A percentile compares a stretch with the other conserved stretches of the same genome.
phyloP scores from a whole-genome alignment of 2,329 filamentous ascomycete species.

The Cladorrhinum sp. region DNA sequence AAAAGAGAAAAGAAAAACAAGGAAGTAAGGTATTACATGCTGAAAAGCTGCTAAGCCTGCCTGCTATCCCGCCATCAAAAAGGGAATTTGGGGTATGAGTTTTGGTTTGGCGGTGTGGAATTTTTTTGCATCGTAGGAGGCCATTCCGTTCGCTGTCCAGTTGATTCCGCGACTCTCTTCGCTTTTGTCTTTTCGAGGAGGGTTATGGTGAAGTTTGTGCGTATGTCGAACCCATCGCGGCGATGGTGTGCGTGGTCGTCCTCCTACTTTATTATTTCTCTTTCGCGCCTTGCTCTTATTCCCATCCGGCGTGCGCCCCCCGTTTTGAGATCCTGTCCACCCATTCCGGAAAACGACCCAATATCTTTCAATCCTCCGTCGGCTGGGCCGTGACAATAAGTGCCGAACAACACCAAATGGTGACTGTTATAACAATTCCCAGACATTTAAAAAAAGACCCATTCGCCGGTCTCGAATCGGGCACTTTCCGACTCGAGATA shows the following conservation, averaged over 20 bases:
- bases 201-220: background rate
- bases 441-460: background rate
- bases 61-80: constrained; percentile 23
- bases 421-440: background rate
- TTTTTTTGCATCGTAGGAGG: constrained; percentile 24
- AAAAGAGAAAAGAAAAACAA: constrained; percentile 24
- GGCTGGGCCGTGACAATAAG: background rate
- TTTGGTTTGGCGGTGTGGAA: constrained; percentile 18
- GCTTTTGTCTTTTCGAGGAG: background rate
- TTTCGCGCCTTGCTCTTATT: background rate
- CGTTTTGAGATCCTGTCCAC: background rate
- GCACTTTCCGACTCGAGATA: constrained; percentile 13
- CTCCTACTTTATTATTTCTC: background rate
- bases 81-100: constrained; percentile 24
- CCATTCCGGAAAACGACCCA: background rate
- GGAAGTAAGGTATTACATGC: constrained; percentile 33
- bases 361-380: background rate
- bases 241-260: background rate
- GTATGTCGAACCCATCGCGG: background rate
- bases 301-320: background rate
- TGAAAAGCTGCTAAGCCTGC: constrained; percentile 30
- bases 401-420: background rate
- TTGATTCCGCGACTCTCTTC: constrained; percentile 21
- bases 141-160: constrained; percentile 24
- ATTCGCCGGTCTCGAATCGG: background rate